Percentiles rank a stretch among this genome's conserved stretches.
phyloP scores from a whole-genome alignment of 2,329 filamentous ascomycete genomes.

The Graphilbum fragrans region DNA sequence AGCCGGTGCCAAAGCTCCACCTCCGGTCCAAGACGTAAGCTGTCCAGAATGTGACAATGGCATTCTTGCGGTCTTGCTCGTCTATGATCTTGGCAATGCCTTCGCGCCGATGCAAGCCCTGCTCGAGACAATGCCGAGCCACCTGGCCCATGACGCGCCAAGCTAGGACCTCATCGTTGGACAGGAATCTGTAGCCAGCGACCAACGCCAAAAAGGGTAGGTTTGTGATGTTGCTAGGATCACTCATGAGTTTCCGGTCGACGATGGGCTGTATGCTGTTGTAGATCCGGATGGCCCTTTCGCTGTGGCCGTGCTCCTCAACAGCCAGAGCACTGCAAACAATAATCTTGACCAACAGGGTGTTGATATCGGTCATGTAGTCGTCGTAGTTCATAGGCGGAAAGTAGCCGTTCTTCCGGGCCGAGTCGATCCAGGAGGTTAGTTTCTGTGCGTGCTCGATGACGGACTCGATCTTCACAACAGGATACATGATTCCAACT shows the following conservation, averaged over 20 bases:
- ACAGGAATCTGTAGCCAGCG: conserved; percentile 66
- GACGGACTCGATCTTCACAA: conserved; percentile 62
- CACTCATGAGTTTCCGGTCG: conserved; percentile 51
- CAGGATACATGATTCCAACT: conserved; percentile 83
- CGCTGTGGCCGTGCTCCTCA: conserved; percentile 68
- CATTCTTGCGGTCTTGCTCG: conserved; percentile 16
- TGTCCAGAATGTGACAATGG: conserved; percentile 33
- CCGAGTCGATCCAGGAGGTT: conserved; percentile 45
- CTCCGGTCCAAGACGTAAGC: conserved; percentile 38
- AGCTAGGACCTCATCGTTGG: conserved; percentile 72
- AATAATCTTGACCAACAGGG: conserved; percentile 66
- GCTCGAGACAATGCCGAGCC: conserved; percentile 37
- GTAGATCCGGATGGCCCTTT: conserved; percentile 61
- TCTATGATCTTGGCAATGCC: conserved; percentile 27
- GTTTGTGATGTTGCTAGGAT: conserved; percentile 31
- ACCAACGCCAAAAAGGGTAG: conserved; percentile 40
- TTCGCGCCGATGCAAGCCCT: conserved; percentile 39
- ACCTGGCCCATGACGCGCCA: conserved; percentile 83
- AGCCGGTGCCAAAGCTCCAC: conserved; percentile 38
- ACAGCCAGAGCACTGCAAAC: conserved; percentile 67
- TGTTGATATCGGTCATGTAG: conserved; percentile 29
- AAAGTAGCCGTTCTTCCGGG: conserved; percentile 16
- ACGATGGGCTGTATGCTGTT: conserved; percentile 61
- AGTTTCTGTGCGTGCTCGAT: conserved; percentile 59
- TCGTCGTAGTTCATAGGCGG: conserved; percentile 20